Base-by-base conservation (phyloP, 176 grass and related monocot genomes). In the Carex littledalei region DNA sequence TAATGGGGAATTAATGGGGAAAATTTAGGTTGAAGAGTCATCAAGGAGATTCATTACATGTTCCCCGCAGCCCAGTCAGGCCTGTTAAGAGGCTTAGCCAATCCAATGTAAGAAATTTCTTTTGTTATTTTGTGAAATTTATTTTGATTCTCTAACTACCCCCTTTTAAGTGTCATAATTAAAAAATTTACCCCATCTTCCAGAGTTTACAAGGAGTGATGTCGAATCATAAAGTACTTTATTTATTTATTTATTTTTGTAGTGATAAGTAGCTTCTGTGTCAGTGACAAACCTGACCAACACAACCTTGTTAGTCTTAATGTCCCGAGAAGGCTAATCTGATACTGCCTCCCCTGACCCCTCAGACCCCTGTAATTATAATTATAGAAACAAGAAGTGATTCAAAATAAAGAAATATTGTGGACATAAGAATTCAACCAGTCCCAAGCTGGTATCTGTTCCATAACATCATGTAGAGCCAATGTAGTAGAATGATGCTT, bases 21-120 rank as follows among this genome's bases (percentile, higher is more conserved):
- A 31, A 80, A 32, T 84, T 18, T 88, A 99, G 96, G 72, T 88
- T 99, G 79, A 99, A 95, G 87, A 86, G 90, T 77, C 96, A 95
- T 86, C 78, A 95, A 15, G 87, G 88, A 17, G 91, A 95, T 84
- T 72, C 84, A 37, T 90, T 94, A 80, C 93, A 95, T 88, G 93
- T 73, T 24, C 76, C 88, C 18, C 84, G 96, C 61, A 99, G 96
- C 87, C 93, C 96, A 21, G 76, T 86, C 53, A 84, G 93, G 12
- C 34, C 66, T 37, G 73, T 82, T 81, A 95, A 92, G 80, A 90
- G 88, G 14, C 32, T 69, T 16, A 88, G 81, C 70, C 85, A 91
- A 43, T 88, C 88, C 47, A 91, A 86, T 91, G 96, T 95, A 86
- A 81, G 87, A 20, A 12, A 61, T 84, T 81, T 66, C 92, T 54